Evolutionary conservation across 2,329 filamentous ascomycete genomes (phyloP).

Genomic region (Thielaviopsis ethacetica): DNA sequence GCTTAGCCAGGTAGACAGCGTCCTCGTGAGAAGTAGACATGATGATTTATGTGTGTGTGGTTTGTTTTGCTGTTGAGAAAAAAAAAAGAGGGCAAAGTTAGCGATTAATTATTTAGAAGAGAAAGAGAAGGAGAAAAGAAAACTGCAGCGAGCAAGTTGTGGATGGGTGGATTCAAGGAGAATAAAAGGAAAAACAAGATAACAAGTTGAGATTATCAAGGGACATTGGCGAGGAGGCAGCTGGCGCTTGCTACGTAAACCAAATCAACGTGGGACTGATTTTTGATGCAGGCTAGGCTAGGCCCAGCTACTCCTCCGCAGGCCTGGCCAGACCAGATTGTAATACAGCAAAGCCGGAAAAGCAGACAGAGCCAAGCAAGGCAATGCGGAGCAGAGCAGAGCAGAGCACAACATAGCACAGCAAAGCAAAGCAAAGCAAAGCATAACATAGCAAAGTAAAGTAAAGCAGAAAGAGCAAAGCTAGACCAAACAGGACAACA

Average conservation of each 20-base stretch:
- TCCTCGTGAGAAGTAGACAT: slow-evolving; percentile 50
- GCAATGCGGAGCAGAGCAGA: neutral
- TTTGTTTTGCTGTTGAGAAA: slow-evolving; percentile 5
- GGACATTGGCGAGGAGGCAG: neutral
- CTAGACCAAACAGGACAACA: no score
- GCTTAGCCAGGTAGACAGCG: slow-evolving; percentile 98
- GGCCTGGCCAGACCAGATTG: slow-evolving; percentile 1
- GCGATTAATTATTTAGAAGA: neutral
- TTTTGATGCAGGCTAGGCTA: slow-evolving; percentile 2
- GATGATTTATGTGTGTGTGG: slow-evolving; percentile 53
- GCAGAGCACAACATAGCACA: neutral
- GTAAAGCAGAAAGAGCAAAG: no score
- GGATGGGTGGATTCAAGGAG: neutral
- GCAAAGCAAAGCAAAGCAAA: neutral
- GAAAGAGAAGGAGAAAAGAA: neutral
- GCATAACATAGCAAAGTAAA: neutral
- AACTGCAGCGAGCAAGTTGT: neutral
- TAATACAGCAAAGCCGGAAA: neutral
- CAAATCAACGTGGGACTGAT: neutral
- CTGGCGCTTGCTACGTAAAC: neutral
- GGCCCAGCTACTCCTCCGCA: slow-evolving; percentile 5
- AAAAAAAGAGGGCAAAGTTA: neutral
- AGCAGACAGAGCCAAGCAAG: neutral
- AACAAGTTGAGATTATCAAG: neutral
- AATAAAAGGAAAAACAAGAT: neutral